Percentiles rank a stretch among this genome's conserved stretches.
Evolutionary conservation across 169 alveolate species (phyloP).

Genomic region (Cyclospora cayetanensis): DNA sequence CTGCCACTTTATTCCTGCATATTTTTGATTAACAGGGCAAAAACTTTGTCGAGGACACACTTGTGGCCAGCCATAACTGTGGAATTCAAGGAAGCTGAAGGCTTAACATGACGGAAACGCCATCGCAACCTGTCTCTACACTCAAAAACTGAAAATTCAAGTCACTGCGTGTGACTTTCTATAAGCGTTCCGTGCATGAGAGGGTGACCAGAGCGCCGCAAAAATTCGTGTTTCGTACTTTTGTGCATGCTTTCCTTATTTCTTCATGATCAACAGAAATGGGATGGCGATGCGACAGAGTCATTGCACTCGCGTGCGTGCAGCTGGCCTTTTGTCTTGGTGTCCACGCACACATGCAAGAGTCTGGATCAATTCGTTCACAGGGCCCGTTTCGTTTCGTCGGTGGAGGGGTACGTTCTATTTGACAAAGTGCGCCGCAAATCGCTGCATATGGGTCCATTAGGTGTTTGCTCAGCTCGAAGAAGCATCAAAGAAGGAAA

Average conservation of each 20-base stretch:
- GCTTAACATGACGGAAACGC: neutral
- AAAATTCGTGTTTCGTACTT: too few relatives aligned
- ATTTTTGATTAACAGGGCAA: too few relatives aligned
- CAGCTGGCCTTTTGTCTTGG: neutral
- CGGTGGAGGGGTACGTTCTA: neutral
- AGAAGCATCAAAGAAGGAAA: neutral
- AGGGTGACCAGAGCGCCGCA: too few relatives aligned
- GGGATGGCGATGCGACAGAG: conserved; percentile 14
- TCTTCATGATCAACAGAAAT: too few relatives aligned
- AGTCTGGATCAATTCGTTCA: neutral
- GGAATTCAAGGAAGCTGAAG: neutral
- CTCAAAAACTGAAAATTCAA: too few relatives aligned
- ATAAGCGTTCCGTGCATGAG: too few relatives aligned
- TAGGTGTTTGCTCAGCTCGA: neutral
- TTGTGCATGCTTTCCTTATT: too few relatives aligned
- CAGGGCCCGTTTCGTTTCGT: neutral
- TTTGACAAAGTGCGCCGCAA: neutral
- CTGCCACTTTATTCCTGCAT: too few relatives aligned
- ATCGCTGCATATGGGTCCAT: neutral
- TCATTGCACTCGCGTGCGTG: neutral
- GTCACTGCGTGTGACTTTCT: too few relatives aligned
- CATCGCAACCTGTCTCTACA: neutral
- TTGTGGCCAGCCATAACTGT: too few relatives aligned
- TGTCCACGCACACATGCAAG: neutral
- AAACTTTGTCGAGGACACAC: too few relatives aligned